These are phyloP conservation scores for Acmispon strigosus DNA, from an alignment of 306 rosid species.

Conservation along the genomic window DNA sequence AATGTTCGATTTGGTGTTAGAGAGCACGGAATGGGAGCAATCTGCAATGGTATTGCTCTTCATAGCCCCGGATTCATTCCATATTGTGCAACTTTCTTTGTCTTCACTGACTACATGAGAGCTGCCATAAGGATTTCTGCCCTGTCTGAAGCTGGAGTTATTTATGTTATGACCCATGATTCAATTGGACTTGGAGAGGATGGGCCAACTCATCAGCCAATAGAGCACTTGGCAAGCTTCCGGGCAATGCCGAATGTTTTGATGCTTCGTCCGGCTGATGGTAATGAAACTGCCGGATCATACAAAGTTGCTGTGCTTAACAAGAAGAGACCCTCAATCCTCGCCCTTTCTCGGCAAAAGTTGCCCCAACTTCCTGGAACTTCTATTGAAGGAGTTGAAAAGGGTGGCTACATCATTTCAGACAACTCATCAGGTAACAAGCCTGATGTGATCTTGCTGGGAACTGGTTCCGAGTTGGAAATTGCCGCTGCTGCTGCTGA, in stretches of 20 bases:
- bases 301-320: constrained; percentile 79
- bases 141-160: constrained; percentile 67
- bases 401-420: constrained; percentile 89
- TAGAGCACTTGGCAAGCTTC: constrained; percentile 98
- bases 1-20: constrained; percentile 93
- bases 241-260: constrained; percentile 94
- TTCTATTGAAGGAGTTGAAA: constrained; percentile 85
- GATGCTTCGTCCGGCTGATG: constrained; percentile 99
- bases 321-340: constrained; percentile 84
- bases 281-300: constrained; percentile 97
- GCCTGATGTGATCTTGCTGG: constrained; percentile 86
- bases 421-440: constrained; percentile 86
- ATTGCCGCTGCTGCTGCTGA: constrained; percentile 83
- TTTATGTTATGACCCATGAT: constrained; percentile 96
- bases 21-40: constrained; percentile 98
- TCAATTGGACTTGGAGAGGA: constrained; percentile 99
- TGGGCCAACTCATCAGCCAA: constrained; percentile 98
- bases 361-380: constrained; percentile 74
- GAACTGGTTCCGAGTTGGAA: constrained; percentile 97
- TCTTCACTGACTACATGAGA: constrained; percentile 98
- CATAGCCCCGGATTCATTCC: constrained; percentile 94
- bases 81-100: constrained; percentile 98
- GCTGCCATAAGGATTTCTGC: constrained; percentile 97
- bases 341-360: constrained; percentile 96
- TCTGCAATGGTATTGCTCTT: constrained; percentile 79